These are phyloP conservation scores for Phaeotremella skinneri DNA, from an alignment of 768 basidiomycete genomes.

Conservation along the genomic window DNA sequence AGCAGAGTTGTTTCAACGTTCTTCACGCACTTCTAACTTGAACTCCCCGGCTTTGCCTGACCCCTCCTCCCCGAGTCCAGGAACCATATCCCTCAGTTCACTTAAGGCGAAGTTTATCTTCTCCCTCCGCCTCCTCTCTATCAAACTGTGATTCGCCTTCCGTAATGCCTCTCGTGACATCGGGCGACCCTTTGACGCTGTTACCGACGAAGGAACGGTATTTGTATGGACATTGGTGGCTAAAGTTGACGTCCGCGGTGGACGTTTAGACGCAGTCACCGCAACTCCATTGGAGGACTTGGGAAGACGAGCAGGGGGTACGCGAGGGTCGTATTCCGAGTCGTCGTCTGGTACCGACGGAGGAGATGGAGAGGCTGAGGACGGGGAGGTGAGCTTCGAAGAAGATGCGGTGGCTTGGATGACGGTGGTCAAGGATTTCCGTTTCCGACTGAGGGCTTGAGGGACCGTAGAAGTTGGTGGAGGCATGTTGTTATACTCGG, in stretches of 20 bases:
- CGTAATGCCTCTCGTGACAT: conserved; percentile 69
- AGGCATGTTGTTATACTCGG: neutral
- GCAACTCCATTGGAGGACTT: too few relatives aligned
- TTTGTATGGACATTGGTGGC: neutral
- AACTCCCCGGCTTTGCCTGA: conserved; percentile 76
- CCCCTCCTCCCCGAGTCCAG: conserved; percentile 56
- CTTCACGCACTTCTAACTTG: conserved; percentile 70
- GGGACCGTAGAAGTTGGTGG: neutral
- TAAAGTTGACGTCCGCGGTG: neutral
- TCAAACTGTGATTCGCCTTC: conserved; percentile 89
- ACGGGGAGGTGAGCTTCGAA: neutral
- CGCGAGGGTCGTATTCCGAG: neutral
- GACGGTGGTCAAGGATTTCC: neutral
- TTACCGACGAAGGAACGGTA: neutral
- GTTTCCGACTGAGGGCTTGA: neutral
- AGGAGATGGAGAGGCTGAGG: neutral
- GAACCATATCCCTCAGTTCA: conserved; percentile 73
- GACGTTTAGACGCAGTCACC: too few relatives aligned
- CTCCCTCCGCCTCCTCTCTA: conserved; percentile 87
- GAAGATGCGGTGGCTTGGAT: neutral
- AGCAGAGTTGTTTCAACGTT: neutral
- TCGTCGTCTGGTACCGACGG: neutral
- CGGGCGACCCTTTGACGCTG: conserved; percentile 7
- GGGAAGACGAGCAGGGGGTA: neutral
- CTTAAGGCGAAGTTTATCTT: conserved; percentile 92